Percentiles rank a stretch among this genome's conserved stretches.
phyloP scores from a whole-genome alignment of 441 rosid species.

The Populus hybrid region DNA sequence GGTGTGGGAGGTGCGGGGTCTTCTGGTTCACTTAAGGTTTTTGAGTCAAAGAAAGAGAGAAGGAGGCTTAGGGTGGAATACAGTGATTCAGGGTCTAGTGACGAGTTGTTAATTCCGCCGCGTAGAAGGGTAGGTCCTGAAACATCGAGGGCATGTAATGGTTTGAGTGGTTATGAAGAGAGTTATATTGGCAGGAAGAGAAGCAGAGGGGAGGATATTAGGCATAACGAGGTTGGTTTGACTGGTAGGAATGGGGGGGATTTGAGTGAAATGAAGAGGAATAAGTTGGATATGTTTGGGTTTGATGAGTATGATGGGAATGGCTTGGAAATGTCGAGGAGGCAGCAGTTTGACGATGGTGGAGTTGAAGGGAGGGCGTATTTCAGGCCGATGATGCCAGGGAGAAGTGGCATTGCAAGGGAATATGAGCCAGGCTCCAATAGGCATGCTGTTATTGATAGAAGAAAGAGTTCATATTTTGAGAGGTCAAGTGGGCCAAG shows the following conservation, averaged over 20 bases:
- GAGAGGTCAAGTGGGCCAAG: constrained; percentile 37
- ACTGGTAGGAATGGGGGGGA: constrained; percentile 37
- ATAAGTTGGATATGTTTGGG: constrained; percentile 46
- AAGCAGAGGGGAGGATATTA: constrained; percentile 32
- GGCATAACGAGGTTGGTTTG: constrained; percentile 35
- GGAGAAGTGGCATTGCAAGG: constrained; percentile 39
- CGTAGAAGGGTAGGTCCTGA: constrained; percentile 43
- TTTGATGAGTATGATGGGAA: constrained; percentile 77
- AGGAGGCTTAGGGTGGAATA: constrained; percentile 55
- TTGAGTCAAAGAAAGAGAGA: constrained; percentile 41
- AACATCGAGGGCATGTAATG: constrained; percentile 40
- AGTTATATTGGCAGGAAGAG: constrained; percentile 44
- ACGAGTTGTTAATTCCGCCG: constrained; percentile 52
- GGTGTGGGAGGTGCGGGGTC: constrained; percentile 27
- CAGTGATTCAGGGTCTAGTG: constrained; percentile 75
- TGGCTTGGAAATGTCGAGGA: constrained; percentile 45
- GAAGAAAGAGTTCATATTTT: constrained; percentile 39
- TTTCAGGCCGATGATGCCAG: constrained; percentile 39
- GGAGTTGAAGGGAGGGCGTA: constrained; percentile 43
- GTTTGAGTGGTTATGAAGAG: constrained; percentile 30
- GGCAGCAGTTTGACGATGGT: constrained; percentile 39
- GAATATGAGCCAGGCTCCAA: constrained; percentile 55
- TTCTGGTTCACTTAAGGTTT: constrained; percentile 34
- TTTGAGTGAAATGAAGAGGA: constrained; percentile 33
- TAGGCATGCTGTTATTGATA: constrained; percentile 42